Conservation (phyloP, 257 asterid genomes). For the Scutellaria baicalensis region DNA sequence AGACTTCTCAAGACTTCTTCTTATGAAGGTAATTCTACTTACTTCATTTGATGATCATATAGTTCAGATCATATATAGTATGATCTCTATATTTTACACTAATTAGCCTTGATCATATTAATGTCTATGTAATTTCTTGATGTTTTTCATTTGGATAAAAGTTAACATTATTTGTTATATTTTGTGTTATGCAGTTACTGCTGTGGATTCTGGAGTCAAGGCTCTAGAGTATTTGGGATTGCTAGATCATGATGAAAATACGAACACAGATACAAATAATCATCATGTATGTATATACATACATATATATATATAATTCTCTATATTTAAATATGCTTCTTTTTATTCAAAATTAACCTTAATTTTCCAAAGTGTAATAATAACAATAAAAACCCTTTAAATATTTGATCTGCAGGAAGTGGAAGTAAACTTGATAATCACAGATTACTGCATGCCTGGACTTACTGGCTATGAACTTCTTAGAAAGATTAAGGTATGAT, state of each 20-base stretch:
- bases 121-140: not conserved
- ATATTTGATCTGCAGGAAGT: slow-evolving; percentile 17
- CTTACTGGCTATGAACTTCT: slow-evolving; percentile 55
- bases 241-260: slow-evolving; percentile 29
- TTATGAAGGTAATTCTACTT: slow-evolving; percentile 37
- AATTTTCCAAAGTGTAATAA: not conserved
- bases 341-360: not conserved
- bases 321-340: not conserved
- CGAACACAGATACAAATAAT: not conserved
- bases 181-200: slow-evolving; percentile 41
- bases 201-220: slow-evolving; percentile 51
- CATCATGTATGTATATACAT: not conserved
- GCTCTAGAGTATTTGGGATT: slow-evolving; percentile 54
- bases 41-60: not conserved
- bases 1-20: slow-evolving; percentile 60
- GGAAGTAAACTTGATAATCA: slow-evolving; percentile 46
- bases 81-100: too few relatives aligned
- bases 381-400: not conserved
- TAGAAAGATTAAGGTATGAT: slow-evolving; percentile 39
- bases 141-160: not conserved
- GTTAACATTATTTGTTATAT: not conserved
- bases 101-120: not conserved
- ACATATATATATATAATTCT: slow-evolving; percentile 10
- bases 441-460: slow-evolving; percentile 63
- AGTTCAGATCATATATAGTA: not conserved